Conservation (phyloP, 2,329 filamentous ascomycete genomes). For the Neofusicoccum kwambonambiense region DNA sequence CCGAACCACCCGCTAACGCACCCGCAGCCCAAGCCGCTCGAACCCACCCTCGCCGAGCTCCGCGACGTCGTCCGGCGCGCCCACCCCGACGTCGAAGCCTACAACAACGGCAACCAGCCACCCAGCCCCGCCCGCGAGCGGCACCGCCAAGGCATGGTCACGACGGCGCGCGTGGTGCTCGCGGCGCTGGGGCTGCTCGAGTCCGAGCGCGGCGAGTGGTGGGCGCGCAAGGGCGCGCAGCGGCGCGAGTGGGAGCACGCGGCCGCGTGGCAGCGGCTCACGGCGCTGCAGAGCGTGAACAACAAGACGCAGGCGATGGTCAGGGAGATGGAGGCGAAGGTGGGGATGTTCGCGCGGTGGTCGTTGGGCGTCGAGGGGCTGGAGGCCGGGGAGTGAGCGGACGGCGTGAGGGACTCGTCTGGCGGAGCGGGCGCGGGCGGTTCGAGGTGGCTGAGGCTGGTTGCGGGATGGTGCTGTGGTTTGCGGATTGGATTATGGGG, state of each 20-base stretch:
- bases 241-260: not conserved
- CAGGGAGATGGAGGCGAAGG: constrained; percentile 6
- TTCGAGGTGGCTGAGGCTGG: too few relatives aligned
- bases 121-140: not conserved
- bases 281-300: not conserved
- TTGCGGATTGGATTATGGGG: too few relatives aligned
- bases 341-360: constrained; percentile 14
- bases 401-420: too few relatives aligned
- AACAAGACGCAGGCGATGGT: constrained; percentile 4
- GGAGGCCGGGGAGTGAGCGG: not conserved
- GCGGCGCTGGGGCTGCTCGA: not conserved
- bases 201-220: constrained; percentile 8
- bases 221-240: constrained; percentile 2
- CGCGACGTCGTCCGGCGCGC: not conserved
- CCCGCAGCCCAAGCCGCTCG: constrained; percentile 14
- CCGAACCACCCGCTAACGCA: not conserved
- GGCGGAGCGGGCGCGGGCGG: too few relatives aligned
- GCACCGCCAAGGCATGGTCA: not conserved
- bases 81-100: constrained; percentile 4
- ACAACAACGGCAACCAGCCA: not conserved
- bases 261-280: not conserved
- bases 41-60: not conserved
- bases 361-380: not conserved
- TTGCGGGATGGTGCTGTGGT: too few relatives aligned
- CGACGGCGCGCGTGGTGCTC: not conserved